Base-by-base conservation (phyloP, 441 rosid species). In the Omphalea diandra region DNA sequence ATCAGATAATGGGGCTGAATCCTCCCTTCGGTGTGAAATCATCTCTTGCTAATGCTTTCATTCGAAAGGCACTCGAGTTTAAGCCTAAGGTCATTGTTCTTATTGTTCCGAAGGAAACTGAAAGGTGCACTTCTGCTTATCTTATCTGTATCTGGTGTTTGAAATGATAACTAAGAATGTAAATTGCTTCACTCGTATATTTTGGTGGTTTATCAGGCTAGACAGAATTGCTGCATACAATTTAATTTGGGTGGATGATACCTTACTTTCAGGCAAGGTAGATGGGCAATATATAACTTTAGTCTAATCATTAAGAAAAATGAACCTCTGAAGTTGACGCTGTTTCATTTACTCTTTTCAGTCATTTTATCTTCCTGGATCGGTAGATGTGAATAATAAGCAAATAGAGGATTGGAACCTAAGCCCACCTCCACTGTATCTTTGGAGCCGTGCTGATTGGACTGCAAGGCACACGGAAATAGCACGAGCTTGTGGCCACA, bases 281-380 rank as follows among this genome's bases (percentile, higher is more conserved):
- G 9, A 41, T 7, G 8, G 44, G 8, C 55, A 44, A 33, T 18
- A 3, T 7, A 44, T n/a, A n/a, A n/a, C n/a, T n/a, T n/a, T n/a
- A n/a, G n/a, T n/a, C 3, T 31, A 11, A 22, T 65, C 33, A 60
- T 17, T 31, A 17, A 29, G 64, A 35, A 29, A 18, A 11, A 64
- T 38, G 26, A 15, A 33, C 31, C 12, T 73, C 72, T 20, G 38
- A 54, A 44, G 38, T 26, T 5, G 17, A n/a, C 31, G 4, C 49
- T 22, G n/a, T 29, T 22, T 18, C 64, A 9, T 17, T 31, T 1
- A 41, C 52, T 2, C n/a, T 36, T 64, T 53, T 8, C 79, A 90
- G 95, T 75, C 91, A 15, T 89, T 90, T 70, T 89, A 87, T 81
- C 83, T 84, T 3, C 93, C 91, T 0, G 88, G 93, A 27, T 91